Base-by-base conservation (phyloP, 352 stramenopile genomes). In the Phytophthora constricta region DNA sequence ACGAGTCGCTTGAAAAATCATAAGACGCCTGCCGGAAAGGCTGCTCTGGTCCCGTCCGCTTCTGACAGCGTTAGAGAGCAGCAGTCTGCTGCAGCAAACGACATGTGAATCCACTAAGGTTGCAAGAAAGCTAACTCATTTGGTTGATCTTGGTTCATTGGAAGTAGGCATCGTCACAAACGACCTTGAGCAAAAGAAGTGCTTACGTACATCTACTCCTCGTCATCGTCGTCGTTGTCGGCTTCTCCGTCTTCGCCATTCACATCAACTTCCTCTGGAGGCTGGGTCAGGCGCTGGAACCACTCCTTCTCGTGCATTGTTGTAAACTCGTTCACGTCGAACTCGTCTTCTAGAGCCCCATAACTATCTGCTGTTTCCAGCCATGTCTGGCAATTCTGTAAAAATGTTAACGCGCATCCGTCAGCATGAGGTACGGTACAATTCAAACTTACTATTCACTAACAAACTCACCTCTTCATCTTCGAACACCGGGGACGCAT, bases 321-420 rank as follows among this genome's bases (percentile, higher is more conserved):
- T 19, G 39, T 23, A 54, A 94, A 95, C 50, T 90, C 76, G 0
- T 76, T 31, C 1, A 81, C 65, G 27, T 91, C 67, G n/a, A 95
- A 86, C 51, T 91, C 84, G 13, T 93, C 82, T 25, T 91, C 86
- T 26, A 95, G 50, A 27, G 88, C 70, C 26, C 87, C 87, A 68
- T 95, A 95, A 45, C 72, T 93, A 42, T 92, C 82, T 11, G 80
- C 84, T 11, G 87, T 95, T 56, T 92, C 87, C 2, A 95, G 74
- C 85, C 87, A 95, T 22, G 70, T 79, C 4, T 80, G 76, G 46
- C 84, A 93, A 59, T 92, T 77, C 75, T 90, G 54, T 25, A 48
- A 8, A 41, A 1, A 65, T 1, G 25, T 48, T 14, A 53, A 23
- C 58, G 10, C 13, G 31, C 31, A 37, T 37, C 13, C 7, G 31